A percentile compares a stretch with the other conserved stretches of the same genome.
phyloP scores from a whole-genome alignment of 139 green algal species.

The Coccomyxa sp. region DNA sequence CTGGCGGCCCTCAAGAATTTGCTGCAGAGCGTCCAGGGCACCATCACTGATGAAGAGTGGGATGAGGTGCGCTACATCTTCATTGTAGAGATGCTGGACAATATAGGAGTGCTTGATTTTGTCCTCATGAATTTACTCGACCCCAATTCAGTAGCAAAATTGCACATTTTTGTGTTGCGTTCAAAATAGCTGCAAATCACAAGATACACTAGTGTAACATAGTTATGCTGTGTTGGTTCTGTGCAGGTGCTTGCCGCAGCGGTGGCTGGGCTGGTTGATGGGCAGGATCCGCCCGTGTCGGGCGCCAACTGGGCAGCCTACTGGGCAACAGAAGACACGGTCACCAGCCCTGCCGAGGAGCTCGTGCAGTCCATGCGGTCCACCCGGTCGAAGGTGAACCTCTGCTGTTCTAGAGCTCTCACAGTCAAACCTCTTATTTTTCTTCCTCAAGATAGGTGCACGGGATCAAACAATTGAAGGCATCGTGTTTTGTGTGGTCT shows the following conservation, averaged over 20 bases:
- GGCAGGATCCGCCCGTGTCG: background rate
- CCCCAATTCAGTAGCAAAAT: background rate
- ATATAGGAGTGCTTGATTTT: background rate
- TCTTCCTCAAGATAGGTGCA: background rate
- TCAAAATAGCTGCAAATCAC: background rate
- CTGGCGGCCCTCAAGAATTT: background rate
- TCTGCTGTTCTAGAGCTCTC: background rate
- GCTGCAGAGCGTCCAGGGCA: background rate
- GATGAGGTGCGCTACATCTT: background rate
- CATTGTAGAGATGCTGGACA: background rate
- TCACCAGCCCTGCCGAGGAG: background rate
- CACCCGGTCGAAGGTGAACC: background rate
- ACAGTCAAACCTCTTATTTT: background rate
- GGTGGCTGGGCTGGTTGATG: background rate
- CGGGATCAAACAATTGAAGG: background rate
- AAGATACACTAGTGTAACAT: background rate
- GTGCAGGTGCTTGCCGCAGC: slow-evolving; percentile 1
- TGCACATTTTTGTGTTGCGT: background rate
- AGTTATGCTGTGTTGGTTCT: background rate
- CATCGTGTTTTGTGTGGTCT: background rate
- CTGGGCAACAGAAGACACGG: background rate
- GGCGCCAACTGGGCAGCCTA: background rate
- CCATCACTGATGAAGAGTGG: background rate
- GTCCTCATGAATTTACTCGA: background rate
- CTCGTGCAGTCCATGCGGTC: background rate